Conservation (phyloP, 1,284 basidiomycete genomes). For the Fistulinella staudtii region DNA sequence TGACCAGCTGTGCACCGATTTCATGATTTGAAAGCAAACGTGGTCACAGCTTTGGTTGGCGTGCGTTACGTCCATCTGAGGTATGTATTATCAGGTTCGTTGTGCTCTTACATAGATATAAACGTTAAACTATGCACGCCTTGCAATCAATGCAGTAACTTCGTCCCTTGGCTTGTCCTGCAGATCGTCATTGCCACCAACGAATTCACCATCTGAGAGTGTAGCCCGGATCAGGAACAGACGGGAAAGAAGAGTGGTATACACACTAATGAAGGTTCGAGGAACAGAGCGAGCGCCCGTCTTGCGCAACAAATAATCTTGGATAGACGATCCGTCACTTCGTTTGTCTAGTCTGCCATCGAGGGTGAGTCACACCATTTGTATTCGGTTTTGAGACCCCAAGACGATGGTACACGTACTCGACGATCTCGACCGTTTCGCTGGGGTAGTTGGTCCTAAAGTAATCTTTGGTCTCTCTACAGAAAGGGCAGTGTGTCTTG, state of each 20-base stretch:
- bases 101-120: no score
- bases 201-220: slow-evolving; percentile 16
- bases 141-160: slow-evolving; percentile 16
- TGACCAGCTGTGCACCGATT: no score
- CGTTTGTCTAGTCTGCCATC: slow-evolving; percentile 20
- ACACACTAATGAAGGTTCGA: slow-evolving; percentile 30
- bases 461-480: slow-evolving; percentile 54
- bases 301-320: slow-evolving; percentile 22
- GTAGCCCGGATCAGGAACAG: no score
- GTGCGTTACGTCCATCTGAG: no score
- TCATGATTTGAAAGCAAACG: no score
- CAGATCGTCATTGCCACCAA: slow-evolving; percentile 27
- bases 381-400: neutral
- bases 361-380: neutral
- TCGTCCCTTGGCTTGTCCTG: slow-evolving; percentile 3
- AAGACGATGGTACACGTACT: slow-evolving; percentile 42
- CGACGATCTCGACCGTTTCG: slow-evolving; percentile 48
- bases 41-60: no score
- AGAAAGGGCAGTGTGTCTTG: slow-evolving; percentile 64
- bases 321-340: slow-evolving; percentile 14
- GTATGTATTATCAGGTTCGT: no score
- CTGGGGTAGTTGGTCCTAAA: slow-evolving; percentile 47
- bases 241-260: no score
- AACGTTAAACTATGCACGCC: neutral
- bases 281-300: slow-evolving; percentile 26